Base-by-base conservation (phyloP, 176 grass and related monocot species). In the Calamus simplicifolius region DNA sequence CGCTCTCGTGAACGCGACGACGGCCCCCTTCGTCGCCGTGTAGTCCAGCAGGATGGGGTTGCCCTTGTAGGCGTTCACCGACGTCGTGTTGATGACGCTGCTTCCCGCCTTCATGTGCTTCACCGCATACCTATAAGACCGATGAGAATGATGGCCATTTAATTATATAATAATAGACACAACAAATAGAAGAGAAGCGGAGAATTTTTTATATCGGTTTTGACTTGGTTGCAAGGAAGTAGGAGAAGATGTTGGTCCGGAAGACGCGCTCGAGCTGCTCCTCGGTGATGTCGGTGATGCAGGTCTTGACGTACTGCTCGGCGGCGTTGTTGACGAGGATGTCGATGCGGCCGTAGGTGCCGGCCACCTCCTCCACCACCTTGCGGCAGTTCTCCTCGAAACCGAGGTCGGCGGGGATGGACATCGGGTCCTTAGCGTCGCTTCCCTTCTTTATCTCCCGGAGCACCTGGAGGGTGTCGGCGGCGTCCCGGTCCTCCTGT, bases 51-150 rank as follows among this genome's bases (percentile, higher is more conserved):
- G 74, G 60, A 63, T 79, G 12, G 63, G 56, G 63, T 96, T 78
- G 0, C 91, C 91, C 75, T 80, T 96, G 91, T 96, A 96, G 21
- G 86, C 91, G 60, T 85, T 87, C 16, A 96, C 54, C 0, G 86
- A 95, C 2, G 91, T 62, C 16, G 91, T 95, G 86, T 95, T 95
- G 68, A 95, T 84, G 63, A 95, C 69, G 71, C 71, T 71, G 16
- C 26, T 48, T 0, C 89, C 81, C 0, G 16, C 30, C 48, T 16
- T 6, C 86, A 95, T 87, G 52, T 31, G 30, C 70, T 29, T 66
- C 77, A 90, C 6, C 0, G 64, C 83, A 63, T 57, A 63, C 62
- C 80, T 82, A 43, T 43, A 43, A 3, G 2, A 43, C 12, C 10
- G 35, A 10, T 43, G 3, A 43, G 8, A 12, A 43, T 10, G 35